Evolutionary conservation across 2,329 filamentous ascomycete species (phyloP), one percentile per base, ranked within the genome.

Genomic region (Emericellopsis atlantica): DNA sequence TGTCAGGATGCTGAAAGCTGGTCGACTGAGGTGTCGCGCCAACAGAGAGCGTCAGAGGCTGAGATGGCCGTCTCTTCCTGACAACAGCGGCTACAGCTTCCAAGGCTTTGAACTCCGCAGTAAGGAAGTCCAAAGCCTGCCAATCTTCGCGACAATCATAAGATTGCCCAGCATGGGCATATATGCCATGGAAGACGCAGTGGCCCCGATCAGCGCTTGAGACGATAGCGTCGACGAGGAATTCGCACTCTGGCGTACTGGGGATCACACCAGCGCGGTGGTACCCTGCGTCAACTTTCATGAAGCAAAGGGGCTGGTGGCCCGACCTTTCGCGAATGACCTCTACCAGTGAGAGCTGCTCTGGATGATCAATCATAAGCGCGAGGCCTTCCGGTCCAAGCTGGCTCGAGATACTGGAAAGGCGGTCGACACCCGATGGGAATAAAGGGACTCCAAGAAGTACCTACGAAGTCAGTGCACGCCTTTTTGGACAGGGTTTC

Each of bases 21-120:
- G 79, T 77, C 2, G 78, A 74, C 0, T 82, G 85, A 0, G 84
- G 84, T n/a, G 83, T 84, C 0, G 84, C 83, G 4, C 84, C 84
- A 1, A 86, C 76, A 1, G 79, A 83, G 4, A 88, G 64, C 0
- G 77, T 64, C 14, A 73, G 55, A 4, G 52, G 49, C 21, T 51
- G 50, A 2, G 39, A 42, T 1, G 54, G 51, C 37, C 44, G 58
- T 49, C 50, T 56, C 40, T 41, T 49, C 37, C 54, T 61, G 42
- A 65, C 58, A 1, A 51, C 47, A n/a, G 49, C 42, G 0, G 71
- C 65, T 1, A 72, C 76, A 6, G 56, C 49, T 41, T 67, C 58
- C 5, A 79, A 56, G 1, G 68, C 69, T 18, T 62, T 53, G 36
- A 87, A 69, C 59, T 89, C 84, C 8, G 62, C 61, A 1, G 66